phyloP scores from a whole-genome alignment of 129 eudicot species.

The Tagetes patula region DNA sequence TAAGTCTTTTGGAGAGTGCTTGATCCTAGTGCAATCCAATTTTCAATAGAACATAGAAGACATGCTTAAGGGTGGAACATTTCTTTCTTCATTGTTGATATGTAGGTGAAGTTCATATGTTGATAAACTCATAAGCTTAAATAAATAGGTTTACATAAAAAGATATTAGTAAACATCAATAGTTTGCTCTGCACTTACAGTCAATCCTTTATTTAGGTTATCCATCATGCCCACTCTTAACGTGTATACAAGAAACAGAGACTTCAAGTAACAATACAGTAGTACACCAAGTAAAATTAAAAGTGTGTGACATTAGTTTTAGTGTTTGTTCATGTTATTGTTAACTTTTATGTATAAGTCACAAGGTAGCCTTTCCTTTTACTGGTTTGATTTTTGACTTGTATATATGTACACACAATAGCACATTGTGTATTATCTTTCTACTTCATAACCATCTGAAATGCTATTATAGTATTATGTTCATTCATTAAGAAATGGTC shows the following conservation, averaged over 20 bases:
- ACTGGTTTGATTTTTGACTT: conserved; percentile 1
- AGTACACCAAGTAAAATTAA: background rate
- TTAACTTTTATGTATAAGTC: background rate
- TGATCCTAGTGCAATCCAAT: background rate
- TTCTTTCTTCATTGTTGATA: background rate
- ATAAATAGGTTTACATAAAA: conserved; percentile 6
- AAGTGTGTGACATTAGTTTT: conserved; percentile 3
- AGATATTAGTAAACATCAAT: background rate
- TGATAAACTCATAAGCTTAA: background rate
- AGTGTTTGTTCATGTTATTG: background rate
- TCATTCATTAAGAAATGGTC: background rate
- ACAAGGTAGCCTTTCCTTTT: background rate
- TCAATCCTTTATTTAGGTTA: background rate
- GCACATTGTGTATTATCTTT: background rate
- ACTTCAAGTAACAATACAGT: background rate
- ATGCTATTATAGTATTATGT: background rate
- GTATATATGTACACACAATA: background rate
- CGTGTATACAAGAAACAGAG: background rate
- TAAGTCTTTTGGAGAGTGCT: background rate
- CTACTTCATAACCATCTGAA: background rate
- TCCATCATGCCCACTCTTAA: background rate
- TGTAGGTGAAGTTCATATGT: background rate
- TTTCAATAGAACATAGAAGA: too few relatives aligned
- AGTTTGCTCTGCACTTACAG: background rate
- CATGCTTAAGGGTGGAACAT: background rate